Evolutionary conservation across 2,329 filamentous ascomycete species (phyloP).

Genomic region (Dendrostoma leiphaemia): DNA sequence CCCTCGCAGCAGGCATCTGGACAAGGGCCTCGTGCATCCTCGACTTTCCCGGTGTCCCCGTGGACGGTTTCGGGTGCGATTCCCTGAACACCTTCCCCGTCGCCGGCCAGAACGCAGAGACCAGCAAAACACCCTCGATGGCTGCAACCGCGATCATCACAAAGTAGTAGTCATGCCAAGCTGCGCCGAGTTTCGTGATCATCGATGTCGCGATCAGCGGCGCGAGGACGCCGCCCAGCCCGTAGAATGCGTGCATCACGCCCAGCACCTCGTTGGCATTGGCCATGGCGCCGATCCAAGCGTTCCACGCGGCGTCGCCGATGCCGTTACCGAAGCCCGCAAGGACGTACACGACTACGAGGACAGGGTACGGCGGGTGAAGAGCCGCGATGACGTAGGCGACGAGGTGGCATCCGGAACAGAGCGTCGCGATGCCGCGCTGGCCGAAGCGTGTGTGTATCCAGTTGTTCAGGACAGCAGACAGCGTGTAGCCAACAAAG

Average conservation of each 20-base stretch:
- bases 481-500: slow-evolving; percentile 42
- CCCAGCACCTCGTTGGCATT: slow-evolving; percentile 69
- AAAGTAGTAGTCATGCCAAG: slow-evolving; percentile 75
- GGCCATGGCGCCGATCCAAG: slow-evolving; percentile 62
- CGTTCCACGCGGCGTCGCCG: slow-evolving; percentile 53
- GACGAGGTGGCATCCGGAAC: slow-evolving; percentile 58
- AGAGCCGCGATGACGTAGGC: slow-evolving; percentile 61
- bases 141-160: slow-evolving; percentile 54
- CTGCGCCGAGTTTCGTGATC: slow-evolving; percentile 58
- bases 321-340: slow-evolving; percentile 71
- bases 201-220: slow-evolving; percentile 70
- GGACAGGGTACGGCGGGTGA: slow-evolving; percentile 66
- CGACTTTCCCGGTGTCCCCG: slow-evolving; percentile 24
- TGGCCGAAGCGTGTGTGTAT: slow-evolving; percentile 50
- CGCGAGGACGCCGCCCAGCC: slow-evolving; percentile 64
- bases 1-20: slow-evolving; percentile 40
- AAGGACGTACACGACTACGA: slow-evolving; percentile 64
- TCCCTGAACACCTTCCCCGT: slow-evolving; percentile 53
- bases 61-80: slow-evolving; percentile 24
- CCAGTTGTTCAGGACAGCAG: slow-evolving; percentile 42
- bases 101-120: slow-evolving; percentile 56
- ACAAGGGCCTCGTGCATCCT: slow-evolving; percentile 38
- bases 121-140: slow-evolving; percentile 51
- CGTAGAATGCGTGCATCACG: slow-evolving; percentile 67
- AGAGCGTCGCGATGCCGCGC: slow-evolving; percentile 65